These are phyloP conservation scores for Zelopaecilomyces penicillatus DNA, from an alignment of 2,329 filamentous ascomycete genomes.

Conservation along the genomic window DNA sequence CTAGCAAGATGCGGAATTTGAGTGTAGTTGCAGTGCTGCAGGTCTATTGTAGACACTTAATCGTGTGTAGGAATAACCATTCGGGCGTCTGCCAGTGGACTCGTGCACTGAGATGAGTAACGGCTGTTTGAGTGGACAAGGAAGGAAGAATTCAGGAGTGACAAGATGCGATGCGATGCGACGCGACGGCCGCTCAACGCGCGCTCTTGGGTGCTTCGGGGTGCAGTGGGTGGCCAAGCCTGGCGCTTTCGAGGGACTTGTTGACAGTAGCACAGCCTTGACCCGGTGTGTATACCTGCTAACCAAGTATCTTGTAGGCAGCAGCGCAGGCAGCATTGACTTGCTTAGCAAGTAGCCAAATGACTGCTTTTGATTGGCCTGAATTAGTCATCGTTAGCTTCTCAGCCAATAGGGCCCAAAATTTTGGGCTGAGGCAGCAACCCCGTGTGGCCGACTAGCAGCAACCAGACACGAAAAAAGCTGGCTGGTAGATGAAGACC, in stretches of 20 bases:
- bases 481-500: constrained; percentile 14
- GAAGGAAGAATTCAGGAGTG: too few species aligned
- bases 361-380: constrained; percentile 20
- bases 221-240: too few species aligned
- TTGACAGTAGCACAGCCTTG: too few species aligned
- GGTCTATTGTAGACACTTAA: too few species aligned
- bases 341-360: constrained; percentile 13
- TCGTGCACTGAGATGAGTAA: too few species aligned
- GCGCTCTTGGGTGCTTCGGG: constrained; percentile 16
- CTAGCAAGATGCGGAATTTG: too few species aligned
- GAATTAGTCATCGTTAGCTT: constrained; percentile 15
- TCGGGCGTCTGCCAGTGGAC: too few species aligned
- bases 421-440: constrained; percentile 30
- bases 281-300: constrained; percentile 12
- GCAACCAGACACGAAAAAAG: constrained; percentile 22
- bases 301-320: constrained; percentile 19
- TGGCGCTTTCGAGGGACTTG: too few species aligned
- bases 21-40: too few species aligned
- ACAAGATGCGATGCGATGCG: constrained; percentile 10
- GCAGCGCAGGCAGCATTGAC: constrained; percentile 22
- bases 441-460: constrained; percentile 9
- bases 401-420: constrained; percentile 21
- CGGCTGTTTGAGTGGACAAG: not conserved
- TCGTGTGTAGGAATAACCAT: too few species aligned
- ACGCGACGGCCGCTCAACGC: constrained; percentile 18